These are phyloP conservation scores for Kodamaea nitidulidarum DNA, from an alignment of 805 yeast genomes.

Conservation along the genomic window DNA sequence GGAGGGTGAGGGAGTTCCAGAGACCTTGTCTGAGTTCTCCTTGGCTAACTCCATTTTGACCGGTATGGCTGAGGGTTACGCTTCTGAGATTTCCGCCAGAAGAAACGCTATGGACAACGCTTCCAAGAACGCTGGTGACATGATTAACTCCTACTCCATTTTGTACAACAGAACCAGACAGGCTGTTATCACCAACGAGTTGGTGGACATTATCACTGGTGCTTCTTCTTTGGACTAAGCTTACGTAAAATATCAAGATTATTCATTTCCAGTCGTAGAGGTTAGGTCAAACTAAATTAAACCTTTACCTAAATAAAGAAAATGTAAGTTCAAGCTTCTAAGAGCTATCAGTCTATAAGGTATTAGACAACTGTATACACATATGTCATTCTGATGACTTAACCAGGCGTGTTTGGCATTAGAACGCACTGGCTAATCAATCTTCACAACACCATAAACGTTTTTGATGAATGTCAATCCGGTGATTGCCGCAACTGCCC, in stretches of 20 bases:
- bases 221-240: conserved; percentile 91
- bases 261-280: background rate
- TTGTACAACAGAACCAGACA: conserved; percentile 99
- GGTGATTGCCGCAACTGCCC: conserved; percentile 67
- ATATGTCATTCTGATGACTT: too few relatives aligned
- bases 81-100: conserved; percentile 96
- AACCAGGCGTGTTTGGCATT: too few relatives aligned
- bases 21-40: conserved; percentile 76
- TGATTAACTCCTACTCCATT: conserved; percentile 94
- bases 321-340: too few relatives aligned
- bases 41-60: conserved; percentile 85
- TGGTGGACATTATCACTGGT: conserved; percentile 99
- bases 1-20: conserved; percentile 63
- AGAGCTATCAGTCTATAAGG: too few relatives aligned
- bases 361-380: too few relatives aligned
- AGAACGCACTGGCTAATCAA: too few relatives aligned
- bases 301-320: too few relatives aligned
- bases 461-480: conserved; percentile 62
- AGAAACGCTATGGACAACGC: conserved; percentile 99
- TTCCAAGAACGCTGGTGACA: conserved; percentile 98
- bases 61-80: conserved; percentile 97
- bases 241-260: conserved; percentile 1
- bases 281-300: too few relatives aligned
- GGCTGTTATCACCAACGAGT: conserved; percentile 98
- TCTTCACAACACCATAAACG: conserved; percentile 57